Base-by-base conservation (phyloP, 192 early-diverging fungal genomes). In the Entomortierella lignicola region DNA sequence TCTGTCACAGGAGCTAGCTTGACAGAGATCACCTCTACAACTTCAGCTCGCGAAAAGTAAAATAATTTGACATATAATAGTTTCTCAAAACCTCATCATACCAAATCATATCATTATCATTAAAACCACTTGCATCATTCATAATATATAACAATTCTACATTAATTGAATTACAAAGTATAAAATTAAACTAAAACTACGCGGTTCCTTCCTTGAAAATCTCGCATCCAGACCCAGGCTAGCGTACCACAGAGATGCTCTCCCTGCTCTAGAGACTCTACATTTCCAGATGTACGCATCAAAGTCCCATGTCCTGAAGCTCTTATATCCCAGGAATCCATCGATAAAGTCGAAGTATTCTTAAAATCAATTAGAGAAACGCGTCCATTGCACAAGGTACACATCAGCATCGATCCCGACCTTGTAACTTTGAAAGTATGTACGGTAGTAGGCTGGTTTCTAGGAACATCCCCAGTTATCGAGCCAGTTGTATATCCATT, bases 281-380 rank as follows among this genome's bases (percentile, higher is more conserved):
- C 18, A 27, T 4, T 25, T 42, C 41, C 31, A 8, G 12, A n/a
- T 8, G 23, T 30, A 32, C 29, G 5, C 17, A 25, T 13, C 51
- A 39, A n/a, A 5, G 26, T 10, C 23, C 25, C 62, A 12, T 53
- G 51, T 6, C 30, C 34, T 34, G 62, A 29, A 11, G 30, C 61
- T 12, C 58, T 42, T n/a, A 26, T 21, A 8, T 37, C 47, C 34
- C 25, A 54, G 2, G 34, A 10, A 20, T 18, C 18, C 20, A 32
- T 23, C 34, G 25, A 3, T 21, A 25, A 21, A 20, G 23, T 0
- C 8, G 26, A 3, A 18, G 12, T 1, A 1, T 10, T 18, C 12
- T 61, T 61, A 63, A 77, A 69, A 44, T 77, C 74, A 31, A 77
- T 43, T 47, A 77, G 26, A 13, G 74, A 53, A 12, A 69, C 66